Base-by-base conservation (phyloP, 805 yeast genomes). In the Suhomyces canberraensis region DNA sequence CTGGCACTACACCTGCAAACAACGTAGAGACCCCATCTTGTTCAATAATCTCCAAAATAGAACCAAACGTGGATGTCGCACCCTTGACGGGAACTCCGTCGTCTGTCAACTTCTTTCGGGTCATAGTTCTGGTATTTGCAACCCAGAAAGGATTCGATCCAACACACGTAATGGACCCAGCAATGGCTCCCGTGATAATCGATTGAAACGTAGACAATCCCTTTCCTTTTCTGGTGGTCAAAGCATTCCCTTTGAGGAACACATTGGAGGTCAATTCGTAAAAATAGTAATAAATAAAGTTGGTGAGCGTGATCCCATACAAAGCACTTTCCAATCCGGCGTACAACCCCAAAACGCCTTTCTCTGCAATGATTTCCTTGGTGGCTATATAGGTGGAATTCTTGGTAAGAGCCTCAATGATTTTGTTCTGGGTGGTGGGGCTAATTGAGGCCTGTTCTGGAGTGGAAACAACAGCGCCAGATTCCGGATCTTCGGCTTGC, bases 81-180 rank as follows among this genome's bases (percentile, higher is more conserved):
- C 56, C 46, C 46, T 57, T 35, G 29, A 15, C 42, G 26, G 34
- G 25, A 8, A 45, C 51, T 16, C 51, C 51, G 13, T 42, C 46
- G 16, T 40, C 39, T 14, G 40, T 45, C 33, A 46, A 43, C 41
- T 60, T 61, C 44, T 61, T 60, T 38, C 61, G 56, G 35, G 90
- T 88, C 49, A 95, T 85, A 76, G 83, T 79, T 54, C 96, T 75
- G 3, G 97, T 89, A 57, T 89, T 89, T 30, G 95, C 93, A 29
- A 89, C 95, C 97, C 97, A 89, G 48, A 87, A 79, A 16, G 97
- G 97, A 58, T 89, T 89, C 9, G 95, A 81, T 8, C 81, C 72
- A 15, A 84, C 66, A 33, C 89, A 84, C 3, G 96, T 88, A 25
- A 88, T 76, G 8, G 89, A 75, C 0, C 97, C 96, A 2, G 96